Evolutionary conservation across 108 stramenopile genomes (phyloP), one percentile per base, ranked within the genome.

Genomic region (Epipyxis sp.): DNA sequence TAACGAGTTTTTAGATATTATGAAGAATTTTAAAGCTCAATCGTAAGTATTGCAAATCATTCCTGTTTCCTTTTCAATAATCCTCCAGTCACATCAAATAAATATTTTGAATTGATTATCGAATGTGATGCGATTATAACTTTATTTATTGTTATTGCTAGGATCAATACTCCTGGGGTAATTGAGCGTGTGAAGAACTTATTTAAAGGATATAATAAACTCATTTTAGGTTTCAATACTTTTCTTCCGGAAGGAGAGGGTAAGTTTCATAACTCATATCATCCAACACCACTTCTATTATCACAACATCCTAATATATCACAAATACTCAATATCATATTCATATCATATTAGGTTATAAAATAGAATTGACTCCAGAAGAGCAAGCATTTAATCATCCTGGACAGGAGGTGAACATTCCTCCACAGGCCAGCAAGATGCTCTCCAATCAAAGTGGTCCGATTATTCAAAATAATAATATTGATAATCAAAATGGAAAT

Each of bases 1-100:
- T 92, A 99, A 98, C 82, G 96, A 98, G 86, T 99, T 99, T 83
- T 86, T 99, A 43, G 94, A 94, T 76, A 98, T 98, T 69, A 99
- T 85, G 94, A 95, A 95, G 81, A 93, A 92, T 61, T 97, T 97
- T 89, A 97, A 95, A 84, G 89, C 92, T 44, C 94, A 97, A 81
- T 88, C 79, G 80, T 80, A 20, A 77, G 76, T 1, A 1, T 59
- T 50, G 96, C 94, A 96, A 96, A 86, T 92, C 91, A n/a, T 94
- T 93, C 71, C 27, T 79, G 79, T 44, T 78, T 81, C 78, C 80
- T 81, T 79, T 77, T 82, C 30, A 20, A 76, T 45, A 20, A 30
- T 59, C 6, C 10, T 69, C 39, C 78, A 79, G 69, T 76, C 79
- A 1, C 57, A 76, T 30, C 74, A 59, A 76, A 1, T 37, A 37